Conservation (phyloP, 768 basidiomycete species). For the Suillus luteus region DNA sequence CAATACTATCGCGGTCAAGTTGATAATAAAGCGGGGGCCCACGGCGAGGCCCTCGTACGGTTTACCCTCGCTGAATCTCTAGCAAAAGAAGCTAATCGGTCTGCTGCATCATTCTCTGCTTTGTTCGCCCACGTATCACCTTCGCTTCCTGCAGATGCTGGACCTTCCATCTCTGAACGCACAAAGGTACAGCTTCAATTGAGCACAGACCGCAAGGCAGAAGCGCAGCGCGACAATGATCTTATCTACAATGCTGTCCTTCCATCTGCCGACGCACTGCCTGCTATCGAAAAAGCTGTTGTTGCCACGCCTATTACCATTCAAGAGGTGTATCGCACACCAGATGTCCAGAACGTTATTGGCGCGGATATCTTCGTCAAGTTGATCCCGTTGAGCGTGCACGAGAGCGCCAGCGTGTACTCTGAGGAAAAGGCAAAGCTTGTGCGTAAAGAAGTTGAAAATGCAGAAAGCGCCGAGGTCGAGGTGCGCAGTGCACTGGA, state of each 20-base stretch:
- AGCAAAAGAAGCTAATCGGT: conserved; percentile 81
- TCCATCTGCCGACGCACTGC: conserved; percentile 76
- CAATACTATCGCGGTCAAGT: conserved; percentile 86
- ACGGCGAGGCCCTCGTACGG: conserved; percentile 85
- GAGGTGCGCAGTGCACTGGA: conserved; percentile 81
- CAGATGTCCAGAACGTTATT: conserved; percentile 93
- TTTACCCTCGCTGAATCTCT: conserved; percentile 73
- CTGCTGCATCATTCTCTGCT: conserved; percentile 67
- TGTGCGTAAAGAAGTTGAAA: conserved; percentile 86
- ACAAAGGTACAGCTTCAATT: conserved; percentile 81
- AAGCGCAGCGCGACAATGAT: conserved; percentile 90
- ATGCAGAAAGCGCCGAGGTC: conserved; percentile 79
- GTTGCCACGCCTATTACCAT: conserved; percentile 88
- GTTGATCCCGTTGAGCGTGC: conserved; percentile 90
- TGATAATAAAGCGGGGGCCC: conserved; percentile 73
- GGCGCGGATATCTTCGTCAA: conserved; percentile 88
- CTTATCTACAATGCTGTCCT: conserved; percentile 94
- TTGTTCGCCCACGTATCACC: conserved; percentile 75
- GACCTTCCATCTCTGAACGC: conserved; percentile 75
- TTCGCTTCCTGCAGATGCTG: conserved; percentile 86
- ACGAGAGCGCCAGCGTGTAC: conserved; percentile 94
- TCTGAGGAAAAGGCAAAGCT: conserved; percentile 98
- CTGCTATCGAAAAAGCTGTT: conserved; percentile 77
- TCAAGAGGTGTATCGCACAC: conserved; percentile 88
- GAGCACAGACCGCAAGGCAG: conserved; percentile 70